phyloP scores from a whole-genome alignment of 2,329 filamentous ascomycete genomes.

The Microdochium paspali region DNA sequence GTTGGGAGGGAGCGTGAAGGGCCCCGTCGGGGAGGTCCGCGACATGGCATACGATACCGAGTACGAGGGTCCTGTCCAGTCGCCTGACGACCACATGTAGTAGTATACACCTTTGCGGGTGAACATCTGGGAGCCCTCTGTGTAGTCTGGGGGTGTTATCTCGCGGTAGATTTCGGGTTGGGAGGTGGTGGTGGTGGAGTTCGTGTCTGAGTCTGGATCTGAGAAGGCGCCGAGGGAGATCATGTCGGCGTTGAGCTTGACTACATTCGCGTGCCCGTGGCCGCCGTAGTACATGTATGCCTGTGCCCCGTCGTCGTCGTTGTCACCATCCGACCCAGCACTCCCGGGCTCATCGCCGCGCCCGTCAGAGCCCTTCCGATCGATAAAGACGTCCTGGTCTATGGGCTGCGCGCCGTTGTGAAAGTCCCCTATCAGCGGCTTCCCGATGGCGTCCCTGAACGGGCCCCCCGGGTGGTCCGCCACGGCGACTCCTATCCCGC shows the following conservation, averaged over 20 bases:
- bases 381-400: slow-evolving; percentile 32
- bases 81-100: slow-evolving; percentile 34
- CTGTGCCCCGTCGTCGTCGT: slow-evolving; percentile 19
- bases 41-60: slow-evolving; percentile 32
- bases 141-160: slow-evolving; percentile 35
- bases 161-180: slow-evolving; percentile 25
- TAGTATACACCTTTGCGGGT: slow-evolving; percentile 31
- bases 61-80: slow-evolving; percentile 35
- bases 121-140: slow-evolving; percentile 32
- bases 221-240: slow-evolving; percentile 27
- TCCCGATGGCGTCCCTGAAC: slow-evolving; percentile 29
- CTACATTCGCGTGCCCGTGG: slow-evolving; percentile 30
- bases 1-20: slow-evolving; percentile 26
- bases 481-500: slow-evolving; percentile 31
- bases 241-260: slow-evolving; percentile 32
- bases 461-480: slow-evolving; percentile 26
- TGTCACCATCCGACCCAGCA: no score
- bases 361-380: slow-evolving; percentile 5
- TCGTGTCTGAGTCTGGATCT: slow-evolving; percentile 21
- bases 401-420: slow-evolving; percentile 37
- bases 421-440: slow-evolving; percentile 30
- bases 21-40: slow-evolving; percentile 24
- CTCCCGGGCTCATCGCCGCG: no score
- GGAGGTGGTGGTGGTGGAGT: no score
- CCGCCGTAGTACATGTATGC: slow-evolving; percentile 35